Base-by-base conservation (phyloP, 2,329 filamentous ascomycete species). In the Eutypella sp. region DNA sequence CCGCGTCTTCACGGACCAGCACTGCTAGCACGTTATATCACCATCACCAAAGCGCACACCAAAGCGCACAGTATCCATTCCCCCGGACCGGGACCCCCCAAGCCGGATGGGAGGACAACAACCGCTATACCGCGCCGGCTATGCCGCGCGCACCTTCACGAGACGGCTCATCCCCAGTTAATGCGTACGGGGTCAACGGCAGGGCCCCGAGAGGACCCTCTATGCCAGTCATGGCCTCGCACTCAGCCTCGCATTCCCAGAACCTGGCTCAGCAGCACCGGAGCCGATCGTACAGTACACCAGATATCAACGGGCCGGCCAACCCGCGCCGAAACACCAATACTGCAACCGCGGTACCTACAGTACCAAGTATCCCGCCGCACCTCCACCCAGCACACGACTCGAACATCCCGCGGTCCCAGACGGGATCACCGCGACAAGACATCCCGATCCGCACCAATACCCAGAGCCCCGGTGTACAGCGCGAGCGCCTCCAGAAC, bases 281-380 rank as follows among this genome's bases (percentile, higher is more conserved):
- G 54, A 85, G 88, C 69, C 81, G 93, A 53, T 96, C 91, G 31
- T 95, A 95, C 60, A 97, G 92, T 69, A 96, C 91, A 52, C 92
- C 93, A 7, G 91, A 97, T 64, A 96, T 96, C 57, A 89, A 95
- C 54, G 84, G 79, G 44, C 79, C 83, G 44, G 76, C 78, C 52
- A 76, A 76, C 41, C 73, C 75, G 60, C 75, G 82, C 52, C 73
- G 81, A 60, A 66, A 72, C 44, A 71, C 75, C 52, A 78, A 79
- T 66, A 74, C 67, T 63, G 76, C 71, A 63, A 64, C 56, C 63
- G 70, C 48, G 63, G 78, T 89, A 5, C 87, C 87, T 5, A 81
- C 80, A 10, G 85, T 91, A 11, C 87, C 87, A 7, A 85, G 87
- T 5, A 90, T 91, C 42, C 87, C 87, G 20, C 70, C 84, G 18